Base-by-base conservation (phyloP, 106 monocot species). In the Vanilla planifolia region DNA sequence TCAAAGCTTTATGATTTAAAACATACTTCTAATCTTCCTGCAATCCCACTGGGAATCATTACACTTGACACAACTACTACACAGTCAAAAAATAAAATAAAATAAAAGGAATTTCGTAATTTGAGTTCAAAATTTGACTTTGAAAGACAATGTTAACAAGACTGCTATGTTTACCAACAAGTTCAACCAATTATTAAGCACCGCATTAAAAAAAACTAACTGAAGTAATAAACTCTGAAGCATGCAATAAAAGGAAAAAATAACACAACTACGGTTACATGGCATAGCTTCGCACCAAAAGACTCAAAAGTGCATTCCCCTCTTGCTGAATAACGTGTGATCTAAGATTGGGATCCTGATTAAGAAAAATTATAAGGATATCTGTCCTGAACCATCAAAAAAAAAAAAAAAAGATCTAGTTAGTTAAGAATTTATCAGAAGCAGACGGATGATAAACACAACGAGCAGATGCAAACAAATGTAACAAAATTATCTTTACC, bases 321-420 rank as follows among this genome's bases (percentile, higher is more conserved):
- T 75, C 79, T 65, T 79, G 84, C 56, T 79, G 84, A 46, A 84
- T 50, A 24, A 84, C 75, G 71, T 72, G 75, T 16, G 79, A 65
- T 61, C 84, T 84, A 6, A 84, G 60, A 51, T 75, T 79, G 4
- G 84, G 75, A 60, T 84, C 84, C 61, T 79, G 79, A 62, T 72
- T 84, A 36, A 84, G 84, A 61, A 79, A 84, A 39, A 84, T 71
- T 44, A 84, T 69, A 33, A 84, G 75, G 47, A 84, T 79, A 8
- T 84, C 84, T 68, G 84, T 72, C 79, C 84, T 84, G 84, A 66
- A 73, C 43, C 64, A 52, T 17, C 34, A 30, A 69, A 33, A n/a
- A n/a, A 51, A 43, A 69, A 0, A 23, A 58, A 35, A 33, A 15
- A 29, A n/a, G n/a, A n/a, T n/a, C n/a, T n/a, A 48, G n/a, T 69